Evolutionary conservation across 495 filamentous ascomycete genomes (phyloP).

Genomic region (Lepraria neglecta): DNA sequence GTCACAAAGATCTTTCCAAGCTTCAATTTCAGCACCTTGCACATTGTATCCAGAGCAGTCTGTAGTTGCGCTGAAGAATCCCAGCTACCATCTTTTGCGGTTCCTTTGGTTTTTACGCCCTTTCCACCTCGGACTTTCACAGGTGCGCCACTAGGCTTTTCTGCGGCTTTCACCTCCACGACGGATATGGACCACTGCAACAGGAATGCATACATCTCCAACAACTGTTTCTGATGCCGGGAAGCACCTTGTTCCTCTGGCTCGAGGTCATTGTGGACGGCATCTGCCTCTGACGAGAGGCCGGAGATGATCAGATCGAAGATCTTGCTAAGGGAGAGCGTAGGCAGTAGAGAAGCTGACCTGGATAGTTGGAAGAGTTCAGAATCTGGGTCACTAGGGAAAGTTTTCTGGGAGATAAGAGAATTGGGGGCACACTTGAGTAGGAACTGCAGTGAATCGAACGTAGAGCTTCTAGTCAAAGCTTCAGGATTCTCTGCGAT

Average conservation of each 20-base stretch:
- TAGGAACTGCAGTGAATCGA: constrained; percentile 91
- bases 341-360: constrained; percentile 73
- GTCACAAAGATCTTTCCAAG: constrained; percentile 88
- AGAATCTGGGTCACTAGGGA: constrained; percentile 47
- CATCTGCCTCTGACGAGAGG: constrained; percentile 85
- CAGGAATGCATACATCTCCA: constrained; percentile 93
- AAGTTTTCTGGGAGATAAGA: constrained; percentile 40
- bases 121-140: constrained; percentile 68
- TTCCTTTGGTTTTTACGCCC: constrained; percentile 61
- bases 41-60: constrained; percentile 85
- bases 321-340: constrained; percentile 79
- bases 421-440: constrained; percentile 84
- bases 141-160: constrained; percentile 66
- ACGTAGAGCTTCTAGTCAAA: constrained; percentile 65
- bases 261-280: constrained; percentile 78
- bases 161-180: constrained; percentile 86
- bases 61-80: constrained; percentile 85
- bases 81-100: constrained; percentile 68
- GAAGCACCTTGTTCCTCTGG: constrained; percentile 83
- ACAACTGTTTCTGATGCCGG: constrained; percentile 76
- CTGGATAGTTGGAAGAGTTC: constrained; percentile 65
- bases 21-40: constrained; percentile 90
- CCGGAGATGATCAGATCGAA: constrained; percentile 91
- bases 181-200: constrained; percentile 91
- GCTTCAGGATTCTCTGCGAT: constrained; percentile 87